These are phyloP conservation scores for Odonthalia washingtoniensis DNA, from an alignment of 31 red algal genomes.

Conservation along the genomic window DNA sequence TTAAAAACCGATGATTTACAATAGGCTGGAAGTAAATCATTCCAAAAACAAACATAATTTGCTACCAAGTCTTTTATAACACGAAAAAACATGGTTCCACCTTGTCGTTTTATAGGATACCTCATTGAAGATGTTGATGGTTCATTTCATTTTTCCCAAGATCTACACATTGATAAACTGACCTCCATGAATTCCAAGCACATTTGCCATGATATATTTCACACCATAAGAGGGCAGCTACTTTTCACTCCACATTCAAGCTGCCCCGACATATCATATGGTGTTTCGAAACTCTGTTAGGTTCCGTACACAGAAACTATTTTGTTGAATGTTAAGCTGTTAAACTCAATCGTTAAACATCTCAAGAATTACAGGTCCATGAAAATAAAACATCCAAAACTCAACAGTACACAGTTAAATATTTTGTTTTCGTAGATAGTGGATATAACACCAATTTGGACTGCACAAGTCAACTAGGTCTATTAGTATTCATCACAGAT, in stretches of 20 bases:
- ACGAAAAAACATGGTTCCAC: background rate
- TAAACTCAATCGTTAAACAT: background rate
- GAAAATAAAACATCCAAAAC: background rate
- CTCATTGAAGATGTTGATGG: background rate
- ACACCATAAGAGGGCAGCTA: background rate
- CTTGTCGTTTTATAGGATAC: background rate
- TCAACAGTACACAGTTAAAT: too few species aligned
- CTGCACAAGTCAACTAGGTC: conserved; percentile 2
- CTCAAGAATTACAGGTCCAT: background rate
- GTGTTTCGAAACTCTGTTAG: too few species aligned
- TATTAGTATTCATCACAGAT: background rate
- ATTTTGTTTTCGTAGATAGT: too few species aligned
- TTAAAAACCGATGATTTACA: background rate
- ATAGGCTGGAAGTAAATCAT: background rate
- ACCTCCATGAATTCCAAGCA: background rate
- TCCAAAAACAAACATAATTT: background rate
- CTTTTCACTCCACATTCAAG: background rate
- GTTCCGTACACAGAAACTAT: too few species aligned
- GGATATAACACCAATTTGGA: background rate
- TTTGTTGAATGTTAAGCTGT: too few species aligned
- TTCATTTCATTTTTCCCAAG: background rate
- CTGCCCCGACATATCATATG: background rate
- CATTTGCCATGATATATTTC: background rate
- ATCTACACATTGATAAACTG: too few species aligned
- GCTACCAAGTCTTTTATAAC: background rate